Conservation (phyloP, 305 asterid species). For the Fraxinus velutina region DNA sequence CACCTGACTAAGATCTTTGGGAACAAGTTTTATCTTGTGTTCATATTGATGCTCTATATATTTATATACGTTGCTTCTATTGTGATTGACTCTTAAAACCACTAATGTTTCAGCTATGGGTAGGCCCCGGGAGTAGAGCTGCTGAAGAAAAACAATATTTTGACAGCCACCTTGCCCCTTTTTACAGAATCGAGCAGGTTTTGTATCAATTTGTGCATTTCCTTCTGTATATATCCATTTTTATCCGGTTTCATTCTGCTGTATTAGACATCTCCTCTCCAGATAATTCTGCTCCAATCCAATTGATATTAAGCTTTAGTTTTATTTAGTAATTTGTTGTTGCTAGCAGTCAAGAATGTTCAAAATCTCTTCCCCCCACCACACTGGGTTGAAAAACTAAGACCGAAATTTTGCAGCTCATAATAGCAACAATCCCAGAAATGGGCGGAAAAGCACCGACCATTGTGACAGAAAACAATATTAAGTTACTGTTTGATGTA, state of each 20-base stretch:
- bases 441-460: slow-evolving; percentile 69
- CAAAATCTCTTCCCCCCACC: background rate
- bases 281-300: background rate
- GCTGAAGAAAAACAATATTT: slow-evolving; percentile 90
- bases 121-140: slow-evolving; percentile 97
- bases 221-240: background rate
- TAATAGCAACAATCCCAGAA: slow-evolving; percentile 72
- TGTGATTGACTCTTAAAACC: background rate
- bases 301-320: background rate
- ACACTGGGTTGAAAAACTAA: slow-evolving; percentile 9
- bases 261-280: background rate
- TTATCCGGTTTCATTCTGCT: background rate
- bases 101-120: slow-evolving; percentile 74
- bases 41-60: background rate
- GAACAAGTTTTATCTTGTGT: background rate
- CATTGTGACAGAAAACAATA: slow-evolving; percentile 79
- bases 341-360: background rate
- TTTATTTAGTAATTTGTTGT: background rate
- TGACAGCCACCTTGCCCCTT: slow-evolving; percentile 91
- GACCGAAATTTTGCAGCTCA: slow-evolving; percentile 60
- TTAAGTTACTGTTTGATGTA: slow-evolving; percentile 79
- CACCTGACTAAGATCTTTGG: background rate
- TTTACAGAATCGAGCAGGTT: slow-evolving; percentile 98
- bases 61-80: background rate
- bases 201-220: background rate